Evolutionary conservation across 2,329 filamentous ascomycete genomes (phyloP).

Genomic region (Domatiomyces catenatus): DNA sequence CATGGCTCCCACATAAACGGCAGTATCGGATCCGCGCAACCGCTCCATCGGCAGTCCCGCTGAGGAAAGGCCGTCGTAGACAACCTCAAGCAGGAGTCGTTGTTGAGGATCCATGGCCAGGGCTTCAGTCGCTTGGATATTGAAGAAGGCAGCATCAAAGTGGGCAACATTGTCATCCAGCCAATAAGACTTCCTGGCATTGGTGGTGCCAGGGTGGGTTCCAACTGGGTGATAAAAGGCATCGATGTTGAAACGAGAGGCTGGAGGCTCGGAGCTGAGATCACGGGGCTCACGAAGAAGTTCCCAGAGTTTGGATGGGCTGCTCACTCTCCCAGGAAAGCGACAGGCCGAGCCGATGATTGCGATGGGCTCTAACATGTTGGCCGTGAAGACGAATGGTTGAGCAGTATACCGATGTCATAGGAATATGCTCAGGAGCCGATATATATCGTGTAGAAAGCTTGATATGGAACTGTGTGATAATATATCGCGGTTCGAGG

Average conservation of each 20-base stretch:
- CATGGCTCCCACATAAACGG: slow-evolving; percentile 22
- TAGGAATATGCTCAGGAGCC: neutral
- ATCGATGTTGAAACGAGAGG: slow-evolving; percentile 16
- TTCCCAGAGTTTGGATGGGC: slow-evolving; percentile 15
- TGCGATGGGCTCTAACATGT: slow-evolving; percentile 15
- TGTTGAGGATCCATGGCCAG: slow-evolving; percentile 22
- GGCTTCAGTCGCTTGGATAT: slow-evolving; percentile 17
- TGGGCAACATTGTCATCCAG: slow-evolving; percentile 16
- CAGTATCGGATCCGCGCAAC: slow-evolving; percentile 20
- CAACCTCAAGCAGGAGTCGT: slow-evolving; percentile 19
- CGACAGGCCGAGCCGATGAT: slow-evolving; percentile 17
- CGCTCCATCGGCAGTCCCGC: slow-evolving; percentile 17
- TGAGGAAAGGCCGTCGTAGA: slow-evolving; percentile 19
- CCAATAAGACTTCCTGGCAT: slow-evolving; percentile 6
- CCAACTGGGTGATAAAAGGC: slow-evolving; percentile 15
- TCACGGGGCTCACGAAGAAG: slow-evolving; percentile 8
- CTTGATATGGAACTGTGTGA: neutral
- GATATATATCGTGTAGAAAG: neutral
- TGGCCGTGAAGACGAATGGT: neutral
- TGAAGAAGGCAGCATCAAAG: slow-evolving; percentile 24
- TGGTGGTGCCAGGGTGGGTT: slow-evolving; percentile 3
- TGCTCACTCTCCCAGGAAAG: slow-evolving; percentile 16
- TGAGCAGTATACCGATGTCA: neutral
- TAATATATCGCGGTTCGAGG: too few species aligned
- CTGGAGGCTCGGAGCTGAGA: slow-evolving; percentile 12